Percentiles rank a stretch among this genome's conserved stretches.
phyloP scores from a whole-genome alignment of 108 stramenopile species.

The Thalassiosira profunda region DNA sequence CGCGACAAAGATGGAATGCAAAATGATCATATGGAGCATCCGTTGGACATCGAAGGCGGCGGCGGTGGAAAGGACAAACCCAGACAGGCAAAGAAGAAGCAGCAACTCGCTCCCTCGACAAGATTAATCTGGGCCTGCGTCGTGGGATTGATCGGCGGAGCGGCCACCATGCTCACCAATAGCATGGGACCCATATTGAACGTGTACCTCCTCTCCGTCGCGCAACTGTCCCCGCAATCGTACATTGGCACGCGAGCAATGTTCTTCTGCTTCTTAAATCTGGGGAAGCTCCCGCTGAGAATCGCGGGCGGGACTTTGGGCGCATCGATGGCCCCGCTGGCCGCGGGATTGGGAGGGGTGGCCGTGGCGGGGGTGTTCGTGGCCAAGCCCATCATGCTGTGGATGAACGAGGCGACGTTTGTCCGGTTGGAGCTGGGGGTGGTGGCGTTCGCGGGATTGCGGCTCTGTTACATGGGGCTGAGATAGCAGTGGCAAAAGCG shows the following conservation, averaged over 20 bases:
- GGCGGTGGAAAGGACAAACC: not conserved
- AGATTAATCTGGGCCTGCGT: slow-evolving; percentile 43
- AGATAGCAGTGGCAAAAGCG: too few species aligned
- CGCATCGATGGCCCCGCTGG: slow-evolving; percentile 47
- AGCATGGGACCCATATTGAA: slow-evolving; percentile 65
- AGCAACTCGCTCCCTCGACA: not conserved
- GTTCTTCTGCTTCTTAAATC: slow-evolving; percentile 65
- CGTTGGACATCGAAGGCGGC: slow-evolving; percentile 11
- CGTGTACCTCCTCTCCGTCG: slow-evolving; percentile 56
- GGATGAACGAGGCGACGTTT: slow-evolving; percentile 54
- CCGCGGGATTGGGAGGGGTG: slow-evolving; percentile 34
- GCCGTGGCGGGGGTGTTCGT: slow-evolving; percentile 49
- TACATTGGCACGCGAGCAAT: slow-evolving; percentile 63
- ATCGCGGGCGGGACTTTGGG: slow-evolving; percentile 56
- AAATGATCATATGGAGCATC: not conserved
- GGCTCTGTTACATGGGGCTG: slow-evolving; percentile 61
- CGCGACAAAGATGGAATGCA: too few species aligned
- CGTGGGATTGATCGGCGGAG: slow-evolving; percentile 54
- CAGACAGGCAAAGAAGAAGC: not conserved
- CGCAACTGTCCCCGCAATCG: slow-evolving; percentile 46
- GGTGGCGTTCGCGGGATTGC: slow-evolving; percentile 56
- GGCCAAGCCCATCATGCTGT: slow-evolving; percentile 64
- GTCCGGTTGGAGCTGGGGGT: slow-evolving; percentile 53
- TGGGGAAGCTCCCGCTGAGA: slow-evolving; percentile 56
- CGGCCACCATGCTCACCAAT: slow-evolving; percentile 65